Evolutionary conservation across 768 basidiomycete species (phyloP), one percentile per base, ranked within the genome.

Genomic region (Serendipita sp.): DNA sequence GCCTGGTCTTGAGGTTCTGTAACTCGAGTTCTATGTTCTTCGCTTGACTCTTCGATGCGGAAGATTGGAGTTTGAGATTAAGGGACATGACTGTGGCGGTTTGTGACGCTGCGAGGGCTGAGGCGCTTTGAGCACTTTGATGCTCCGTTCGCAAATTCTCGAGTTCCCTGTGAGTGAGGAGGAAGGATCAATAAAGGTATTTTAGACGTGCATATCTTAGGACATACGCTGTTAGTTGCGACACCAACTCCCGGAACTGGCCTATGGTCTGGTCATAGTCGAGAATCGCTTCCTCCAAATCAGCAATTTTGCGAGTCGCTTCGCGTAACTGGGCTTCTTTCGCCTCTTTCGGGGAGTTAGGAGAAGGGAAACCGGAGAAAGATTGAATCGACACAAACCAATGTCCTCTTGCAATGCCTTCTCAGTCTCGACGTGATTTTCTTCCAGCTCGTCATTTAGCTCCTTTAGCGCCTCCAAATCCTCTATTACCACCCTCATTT

Each of bases 391-490:
- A 17, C 20, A 69, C 81, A 48, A 53, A 93, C 93, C 87, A 48
- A 98, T 78, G 56, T 97, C 95, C 48, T 88, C 90, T 68, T 92
- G 85, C 63, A 99, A 73, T 24, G 84, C 81, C 71, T 90, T 93
- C 74, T 97, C 95, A 0, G 92, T 90, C 72, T 96, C 95, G 2
- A 89, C 71, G 66, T 98, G 95, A 68, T 90, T 93, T 73, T 98
- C 94, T 72, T 98, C 96, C 2, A 99, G 80, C 73, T 99, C 96
- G 65, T 99, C 95, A 62, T 87, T 91, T 53, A 99, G 85, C 69
- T 98, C 96, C 70, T 94, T 90, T 43, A 99, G 81, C 11, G 93
- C 83, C 70, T 99, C 96, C 2, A 97, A 82, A 68, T 99, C 96
- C 71, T 98, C 95, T 62, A 98, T 91, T 0, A 89, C 90, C 62